Percentiles rank a stretch among this genome's conserved stretches.
phyloP scores from a whole-genome alignment of 108 stramenopile genomes.

The Fragilaria crotonensis region DNA sequence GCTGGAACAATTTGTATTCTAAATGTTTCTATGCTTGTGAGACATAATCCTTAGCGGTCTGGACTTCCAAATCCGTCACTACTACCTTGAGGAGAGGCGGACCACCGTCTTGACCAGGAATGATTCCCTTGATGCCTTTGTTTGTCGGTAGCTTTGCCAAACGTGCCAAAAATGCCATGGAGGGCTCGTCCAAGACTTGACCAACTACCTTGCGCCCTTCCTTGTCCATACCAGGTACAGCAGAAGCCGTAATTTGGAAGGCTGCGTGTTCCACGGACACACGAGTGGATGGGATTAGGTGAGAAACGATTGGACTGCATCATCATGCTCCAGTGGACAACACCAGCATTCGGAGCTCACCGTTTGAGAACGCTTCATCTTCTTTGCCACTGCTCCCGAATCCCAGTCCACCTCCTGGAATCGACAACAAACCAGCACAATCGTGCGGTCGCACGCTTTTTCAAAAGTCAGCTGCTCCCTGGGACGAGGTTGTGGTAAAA shows the following conservation, averaged over 20 bases:
- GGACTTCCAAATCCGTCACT: conserved; percentile 10
- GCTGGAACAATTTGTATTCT: no score
- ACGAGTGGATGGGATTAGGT: no score
- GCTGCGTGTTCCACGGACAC: no score
- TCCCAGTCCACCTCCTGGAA: conserved; percentile 69
- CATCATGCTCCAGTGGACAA: no score
- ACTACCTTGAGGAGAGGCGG: conserved; percentile 38
- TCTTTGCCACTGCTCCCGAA: conserved; percentile 59
- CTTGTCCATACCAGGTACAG: conserved; percentile 50
- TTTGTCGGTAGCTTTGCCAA: conserved; percentile 57
- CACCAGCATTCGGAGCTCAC: no score
- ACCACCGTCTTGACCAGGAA: conserved; percentile 48
- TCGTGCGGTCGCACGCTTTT: conserved; percentile 43
- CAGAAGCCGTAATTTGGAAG: conserved; percentile 59
- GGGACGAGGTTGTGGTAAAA: conserved; percentile 59
- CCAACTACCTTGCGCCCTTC: conserved; percentile 63
- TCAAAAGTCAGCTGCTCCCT: conserved; percentile 17
- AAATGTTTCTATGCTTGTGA: no score
- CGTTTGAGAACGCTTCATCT: conserved; percentile 65
- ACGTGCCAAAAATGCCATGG: conserved; percentile 63
- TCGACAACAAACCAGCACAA: conserved; percentile 54
- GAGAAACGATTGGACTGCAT: no score
- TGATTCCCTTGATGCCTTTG: conserved; percentile 51
- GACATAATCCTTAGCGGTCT: no score
- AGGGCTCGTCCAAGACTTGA: conserved; percentile 57